Percentiles rank a stretch among this genome's conserved stretches.
Evolutionary conservation across 2,329 filamentous ascomycete genomes (phyloP).

Genomic region (Cercospora sp.): DNA sequence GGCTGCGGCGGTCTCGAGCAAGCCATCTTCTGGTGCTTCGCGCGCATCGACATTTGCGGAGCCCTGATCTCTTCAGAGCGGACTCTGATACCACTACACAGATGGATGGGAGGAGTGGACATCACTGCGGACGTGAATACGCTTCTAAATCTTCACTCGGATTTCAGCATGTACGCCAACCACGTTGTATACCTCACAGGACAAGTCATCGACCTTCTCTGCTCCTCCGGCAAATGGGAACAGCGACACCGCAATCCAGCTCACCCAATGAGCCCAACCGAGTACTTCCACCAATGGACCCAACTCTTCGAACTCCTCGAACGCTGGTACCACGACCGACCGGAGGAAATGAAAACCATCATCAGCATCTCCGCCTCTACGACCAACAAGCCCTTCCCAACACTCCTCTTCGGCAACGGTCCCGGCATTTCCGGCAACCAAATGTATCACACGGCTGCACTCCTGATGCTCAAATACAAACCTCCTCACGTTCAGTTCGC

Average conservation of each 20-base stretch:
- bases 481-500: slow-evolving; percentile 40
- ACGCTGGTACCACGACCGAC: slow-evolving; percentile 38
- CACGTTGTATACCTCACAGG: slow-evolving; percentile 60
- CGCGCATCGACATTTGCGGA: slow-evolving; percentile 59
- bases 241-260: slow-evolving; percentile 27
- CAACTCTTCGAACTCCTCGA: slow-evolving; percentile 39
- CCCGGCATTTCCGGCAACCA: slow-evolving; percentile 53
- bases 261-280: slow-evolving; percentile 31
- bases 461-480: slow-evolving; percentile 55
- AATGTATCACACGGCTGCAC: slow-evolving; percentile 58
- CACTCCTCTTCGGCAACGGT: slow-evolving; percentile 51
- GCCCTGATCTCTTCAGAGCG: slow-evolving; percentile 57
- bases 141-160: slow-evolving; percentile 39
- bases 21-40: slow-evolving; percentile 61
- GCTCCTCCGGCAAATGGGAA: slow-evolving; percentile 36
- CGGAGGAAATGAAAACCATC: slow-evolving; percentile 39
- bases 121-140: slow-evolving; percentile 42
- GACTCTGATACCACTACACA: slow-evolving; percentile 52
- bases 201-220: slow-evolving; percentile 43
- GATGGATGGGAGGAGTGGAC: slow-evolving; percentile 50
- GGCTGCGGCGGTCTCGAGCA: slow-evolving; percentile 54
- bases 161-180: slow-evolving; percentile 60
- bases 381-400: slow-evolving; percentile 38
- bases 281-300: slow-evolving; percentile 38
- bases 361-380: slow-evolving; percentile 34